Evolutionary conservation across 345 rosid genomes (phyloP), one percentile per base, ranked within the genome.

Genomic region (Aquilaria sinensis): DNA sequence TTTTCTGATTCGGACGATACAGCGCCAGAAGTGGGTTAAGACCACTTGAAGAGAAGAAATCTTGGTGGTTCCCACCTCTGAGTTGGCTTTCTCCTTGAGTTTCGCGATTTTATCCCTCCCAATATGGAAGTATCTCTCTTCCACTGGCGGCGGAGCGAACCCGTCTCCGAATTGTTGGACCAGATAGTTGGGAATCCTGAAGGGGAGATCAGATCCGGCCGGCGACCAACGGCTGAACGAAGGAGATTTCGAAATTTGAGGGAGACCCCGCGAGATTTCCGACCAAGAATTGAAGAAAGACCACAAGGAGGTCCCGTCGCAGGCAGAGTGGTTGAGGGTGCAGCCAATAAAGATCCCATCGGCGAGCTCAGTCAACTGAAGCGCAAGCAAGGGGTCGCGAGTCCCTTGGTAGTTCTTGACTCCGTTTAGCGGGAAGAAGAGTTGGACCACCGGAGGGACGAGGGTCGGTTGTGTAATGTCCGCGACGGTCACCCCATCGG

Each of bases 31-130:
- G 59, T 75, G 77, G n/a, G 75, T 58, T 0, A 60, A 55, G 10
- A 82, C 60, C 30, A 72, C 75, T 63, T 83, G 88, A 57, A 80
- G 68, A n/a, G 80, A 76, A 12, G 83, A 80, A 41, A 80, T 67
- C 10, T 29, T 58, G 53, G 13, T 10, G 5, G 70, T 62, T 51
- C 53, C 74, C 16, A 63, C 56, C 41, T 78, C 83, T 3, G 31
- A 34, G 47, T 80, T 76, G 51, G 77, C 82, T 56, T 69, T 72
- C 2, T 75, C 73, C 68, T 83, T 81, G 12, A 83, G 80, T 29
- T 54, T 61, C 15, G 66, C 68, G 9, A 78, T 70, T 1, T 61
- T 75, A 14, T 73, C 58, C 37, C 43, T 52, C 11, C 72, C 11
- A 56, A 82, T 74, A 56, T 72, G 75, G 61, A 78, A 80, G 4